Percentiles rank a stretch among this genome's conserved stretches.
Conservation (phyloP, 305 asterid genomes). For the Fraxinus angustifolia region DNA sequence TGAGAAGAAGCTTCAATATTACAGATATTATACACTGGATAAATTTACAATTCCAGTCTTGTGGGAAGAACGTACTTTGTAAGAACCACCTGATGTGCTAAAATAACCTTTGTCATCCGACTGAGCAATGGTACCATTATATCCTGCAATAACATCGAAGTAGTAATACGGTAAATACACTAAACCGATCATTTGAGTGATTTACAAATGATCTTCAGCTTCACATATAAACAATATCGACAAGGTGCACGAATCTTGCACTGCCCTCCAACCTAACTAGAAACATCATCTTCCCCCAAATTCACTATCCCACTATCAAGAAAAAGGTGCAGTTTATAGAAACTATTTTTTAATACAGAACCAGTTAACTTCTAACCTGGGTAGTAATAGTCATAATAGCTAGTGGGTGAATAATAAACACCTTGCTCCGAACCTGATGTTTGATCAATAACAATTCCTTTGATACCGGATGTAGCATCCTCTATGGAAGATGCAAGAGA, state of each 20-base stretch:
- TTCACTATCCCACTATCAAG: not conserved
- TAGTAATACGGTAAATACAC: not conserved
- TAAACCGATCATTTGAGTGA: not conserved
- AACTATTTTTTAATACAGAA: conserved; percentile 2
- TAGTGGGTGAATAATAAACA: conserved; percentile 48
- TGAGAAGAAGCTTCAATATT: not conserved
- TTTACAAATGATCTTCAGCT: not conserved
- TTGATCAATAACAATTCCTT: conserved; percentile 32
- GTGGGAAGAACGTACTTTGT: conserved; percentile 33
- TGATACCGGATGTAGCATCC: conserved; percentile 35
- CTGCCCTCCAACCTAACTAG: not conserved
- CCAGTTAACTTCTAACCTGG: conserved; percentile 46
- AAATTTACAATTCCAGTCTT: not conserved
- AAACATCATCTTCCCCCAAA: not conserved
- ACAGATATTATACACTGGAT: conserved; percentile 5
- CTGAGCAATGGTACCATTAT: conserved; percentile 43
- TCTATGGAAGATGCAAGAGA: conserved; percentile 31
- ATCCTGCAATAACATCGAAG: conserved; percentile 35
- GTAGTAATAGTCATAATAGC: conserved; percentile 54
- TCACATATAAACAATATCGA: not conserved
- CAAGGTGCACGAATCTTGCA: not conserved
- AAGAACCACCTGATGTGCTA: conserved; percentile 40
- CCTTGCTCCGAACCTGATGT: conserved; percentile 44
- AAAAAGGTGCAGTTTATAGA: not conserved
- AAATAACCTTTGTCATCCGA: conserved; percentile 46